Evolutionary conservation across 169 alveolate genomes (phyloP).

Genomic region (Plasmodium malariae): DNA sequence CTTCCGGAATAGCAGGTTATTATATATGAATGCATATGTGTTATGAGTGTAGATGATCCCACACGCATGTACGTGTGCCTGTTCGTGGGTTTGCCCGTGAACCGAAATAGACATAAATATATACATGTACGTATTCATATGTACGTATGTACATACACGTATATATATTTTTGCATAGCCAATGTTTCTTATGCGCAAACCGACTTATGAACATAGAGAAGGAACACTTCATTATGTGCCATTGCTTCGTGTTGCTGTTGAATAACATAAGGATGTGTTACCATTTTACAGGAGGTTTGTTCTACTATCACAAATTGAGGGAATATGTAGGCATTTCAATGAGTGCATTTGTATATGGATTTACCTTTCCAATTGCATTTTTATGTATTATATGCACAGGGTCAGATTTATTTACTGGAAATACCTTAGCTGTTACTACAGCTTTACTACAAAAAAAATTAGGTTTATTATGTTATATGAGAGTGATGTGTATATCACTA

Average conservation of each 20-base stretch:
- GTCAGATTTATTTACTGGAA: slow-evolving; percentile 86
- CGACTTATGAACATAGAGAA: background rate
- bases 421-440: slow-evolving; percentile 81
- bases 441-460: slow-evolving; percentile 65
- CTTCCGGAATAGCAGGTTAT: slow-evolving; percentile 77
- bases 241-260: too few species aligned
- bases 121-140: background rate
- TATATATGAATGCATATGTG: background rate
- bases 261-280: too few species aligned
- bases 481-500: slow-evolving; percentile 80
- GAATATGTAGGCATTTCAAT: slow-evolving; percentile 51
- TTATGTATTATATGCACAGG: slow-evolving; percentile 83
- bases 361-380: slow-evolving; percentile 84
- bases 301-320: slow-evolving; percentile 54
- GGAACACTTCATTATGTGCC: too few species aligned
- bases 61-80: background rate
- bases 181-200: background rate
- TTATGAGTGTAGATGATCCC: too few species aligned
- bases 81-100: background rate
- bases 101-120: background rate
- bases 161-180: background rate
- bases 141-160: background rate
- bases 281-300: slow-evolving; percentile 35
- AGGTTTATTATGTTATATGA: slow-evolving; percentile 16
- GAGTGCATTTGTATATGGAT: slow-evolving; percentile 79